Conservation (phyloP, 345 rosid species). For the Gossypium sturtianum region DNA sequence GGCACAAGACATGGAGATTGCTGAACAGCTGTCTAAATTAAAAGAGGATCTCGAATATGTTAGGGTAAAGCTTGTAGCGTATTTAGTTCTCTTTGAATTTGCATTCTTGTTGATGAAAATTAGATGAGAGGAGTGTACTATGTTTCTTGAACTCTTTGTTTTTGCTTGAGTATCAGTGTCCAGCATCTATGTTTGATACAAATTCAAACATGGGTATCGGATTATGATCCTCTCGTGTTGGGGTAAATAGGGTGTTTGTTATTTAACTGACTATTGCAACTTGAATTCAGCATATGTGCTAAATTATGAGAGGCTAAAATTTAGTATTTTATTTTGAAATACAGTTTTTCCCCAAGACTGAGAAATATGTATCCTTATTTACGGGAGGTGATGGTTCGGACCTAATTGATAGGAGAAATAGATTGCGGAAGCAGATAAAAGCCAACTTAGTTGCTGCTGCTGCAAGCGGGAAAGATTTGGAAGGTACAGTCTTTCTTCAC, state of each 20-base stretch:
- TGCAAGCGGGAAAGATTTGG: conserved; percentile 93
- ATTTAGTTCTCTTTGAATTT: neutral
- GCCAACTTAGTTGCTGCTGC: conserved; percentile 89
- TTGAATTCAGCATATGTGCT: neutral
- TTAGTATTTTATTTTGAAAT: neutral
- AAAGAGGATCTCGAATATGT: neutral
- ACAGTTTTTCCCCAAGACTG: conserved; percentile 96
- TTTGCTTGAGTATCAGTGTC: neutral
- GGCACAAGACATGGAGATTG: conserved; percentile 53
- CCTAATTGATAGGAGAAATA: conserved; percentile 68
- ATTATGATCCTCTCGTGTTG: neutral
- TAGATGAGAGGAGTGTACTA: neutral
- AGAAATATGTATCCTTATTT: conserved; percentile 90
- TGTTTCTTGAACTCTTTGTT: neutral
- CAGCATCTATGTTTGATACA: neutral
- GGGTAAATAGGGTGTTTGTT: neutral
- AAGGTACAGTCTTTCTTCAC: conserved; percentile 45
- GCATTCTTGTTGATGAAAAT: neutral
- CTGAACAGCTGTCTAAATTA: conserved; percentile 65
- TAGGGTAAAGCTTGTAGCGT: neutral
- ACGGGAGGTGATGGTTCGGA: conserved; percentile 70
- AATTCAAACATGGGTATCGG: neutral
- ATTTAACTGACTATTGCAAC: neutral
- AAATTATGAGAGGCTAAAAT: neutral
- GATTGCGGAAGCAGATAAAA: conserved; percentile 89